A percentile compares a stretch with the other conserved stretches of the same genome.
These are phyloP conservation scores for Deakozyma indianensis DNA, from an alignment of 805 yeast species.

Conservation along the genomic window DNA sequence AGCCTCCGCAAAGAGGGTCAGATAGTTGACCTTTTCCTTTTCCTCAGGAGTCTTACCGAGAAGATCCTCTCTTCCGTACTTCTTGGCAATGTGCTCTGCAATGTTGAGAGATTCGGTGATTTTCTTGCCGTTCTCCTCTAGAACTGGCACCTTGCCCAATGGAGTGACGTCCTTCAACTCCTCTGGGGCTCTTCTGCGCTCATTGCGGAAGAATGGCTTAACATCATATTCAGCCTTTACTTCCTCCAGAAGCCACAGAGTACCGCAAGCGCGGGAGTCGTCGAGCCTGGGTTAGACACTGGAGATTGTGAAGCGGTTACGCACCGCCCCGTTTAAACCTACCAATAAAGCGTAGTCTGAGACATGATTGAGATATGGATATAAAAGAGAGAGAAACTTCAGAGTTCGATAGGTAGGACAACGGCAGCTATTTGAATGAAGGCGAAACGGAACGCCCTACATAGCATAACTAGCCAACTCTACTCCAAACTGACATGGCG, in stretches of 20 bases:
- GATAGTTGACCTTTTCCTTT: background rate
- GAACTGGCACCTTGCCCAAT: conserved; percentile 47
- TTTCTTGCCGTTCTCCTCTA: conserved; percentile 30
- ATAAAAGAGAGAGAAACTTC: too few species aligned
- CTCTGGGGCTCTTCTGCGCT: conserved; percentile 33
- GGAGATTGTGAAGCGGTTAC: too few species aligned
- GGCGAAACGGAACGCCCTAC: too few species aligned
- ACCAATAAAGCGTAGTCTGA: too few species aligned
- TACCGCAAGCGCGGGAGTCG: conserved; percentile 45
- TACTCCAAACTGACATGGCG: too few species aligned
- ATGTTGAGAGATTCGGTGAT: conserved; percentile 54
- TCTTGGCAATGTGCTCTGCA: conserved; percentile 32
- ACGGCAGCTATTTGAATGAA: too few species aligned
- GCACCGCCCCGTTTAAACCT: too few species aligned
- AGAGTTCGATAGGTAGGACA: too few species aligned
- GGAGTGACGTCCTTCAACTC: conserved; percentile 41
- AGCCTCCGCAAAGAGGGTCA: background rate
- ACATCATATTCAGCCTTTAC: conserved; percentile 40
- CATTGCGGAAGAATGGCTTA: conserved; percentile 36
- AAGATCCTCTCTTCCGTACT: conserved; percentile 27
- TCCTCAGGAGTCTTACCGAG: background rate
- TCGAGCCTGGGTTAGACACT: background rate
- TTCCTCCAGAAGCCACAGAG: conserved; percentile 53
- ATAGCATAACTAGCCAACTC: too few species aligned
- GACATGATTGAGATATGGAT: too few species aligned